Conservation (phyloP, 108 stramenopile genomes). For the Craspedostauros australis region DNA sequence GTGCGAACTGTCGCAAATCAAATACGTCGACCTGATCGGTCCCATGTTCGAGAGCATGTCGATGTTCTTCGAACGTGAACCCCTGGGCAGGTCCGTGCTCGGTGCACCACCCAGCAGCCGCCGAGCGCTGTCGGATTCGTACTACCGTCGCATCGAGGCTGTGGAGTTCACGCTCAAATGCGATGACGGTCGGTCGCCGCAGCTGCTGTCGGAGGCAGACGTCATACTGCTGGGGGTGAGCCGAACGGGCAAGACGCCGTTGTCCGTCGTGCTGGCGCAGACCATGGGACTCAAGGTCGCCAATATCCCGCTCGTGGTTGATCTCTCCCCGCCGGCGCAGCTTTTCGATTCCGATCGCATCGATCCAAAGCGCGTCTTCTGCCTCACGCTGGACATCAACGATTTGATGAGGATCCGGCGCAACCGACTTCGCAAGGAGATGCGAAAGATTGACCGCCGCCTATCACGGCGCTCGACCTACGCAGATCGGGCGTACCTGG, state of each 20-base stretch:
- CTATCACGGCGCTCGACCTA: conserved; percentile 18
- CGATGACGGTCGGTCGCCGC: conserved; percentile 35
- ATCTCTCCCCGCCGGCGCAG: conserved; percentile 35
- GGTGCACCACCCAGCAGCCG: neutral
- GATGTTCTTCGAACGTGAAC: conserved; percentile 21
- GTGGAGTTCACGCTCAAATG: conserved; percentile 41
- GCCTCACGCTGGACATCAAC: conserved; percentile 24
- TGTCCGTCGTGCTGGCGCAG: conserved; percentile 35
- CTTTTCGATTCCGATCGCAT: conserved; percentile 25
- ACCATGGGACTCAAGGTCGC: conserved; percentile 40
- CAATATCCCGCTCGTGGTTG: conserved; percentile 43
- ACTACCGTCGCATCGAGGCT: conserved; percentile 38
- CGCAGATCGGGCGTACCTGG: conserved; percentile 35
- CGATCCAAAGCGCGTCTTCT: conserved; percentile 32
- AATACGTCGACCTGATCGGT: conserved; percentile 35
- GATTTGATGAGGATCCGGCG: conserved; percentile 30
- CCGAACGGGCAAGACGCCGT: conserved; percentile 40
- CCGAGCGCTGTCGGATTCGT: conserved; percentile 21
- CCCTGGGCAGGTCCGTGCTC: conserved; percentile 26
- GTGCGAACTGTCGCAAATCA: conserved; percentile 10
- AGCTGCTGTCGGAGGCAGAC: conserved; percentile 34
- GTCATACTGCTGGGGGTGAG: conserved; percentile 34
- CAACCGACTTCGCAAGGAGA: conserved; percentile 19
- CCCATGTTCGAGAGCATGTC: conserved; percentile 24
- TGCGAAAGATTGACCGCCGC: conserved; percentile 4